These are phyloP conservation scores for Calocera viscosa DNA, from an alignment of 768 basidiomycete species.

Conservation along the genomic window DNA sequence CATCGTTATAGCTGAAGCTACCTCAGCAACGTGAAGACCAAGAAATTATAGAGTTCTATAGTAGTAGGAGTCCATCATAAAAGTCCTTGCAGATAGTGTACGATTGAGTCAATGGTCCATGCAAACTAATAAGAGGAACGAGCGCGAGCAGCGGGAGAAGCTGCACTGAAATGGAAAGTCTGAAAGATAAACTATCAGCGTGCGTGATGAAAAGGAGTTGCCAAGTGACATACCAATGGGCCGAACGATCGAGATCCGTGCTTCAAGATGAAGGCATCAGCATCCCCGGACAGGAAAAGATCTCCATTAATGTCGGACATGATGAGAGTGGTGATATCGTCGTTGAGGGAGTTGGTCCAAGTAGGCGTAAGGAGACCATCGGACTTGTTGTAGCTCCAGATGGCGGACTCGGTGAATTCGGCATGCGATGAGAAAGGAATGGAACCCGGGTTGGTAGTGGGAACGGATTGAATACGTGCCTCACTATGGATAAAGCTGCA, in stretches of 20 bases:
- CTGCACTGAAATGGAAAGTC: not conserved
- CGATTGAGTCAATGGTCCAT: not conserved
- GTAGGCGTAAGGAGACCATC: not conserved
- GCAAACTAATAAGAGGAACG: not conserved
- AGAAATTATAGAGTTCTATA: not conserved
- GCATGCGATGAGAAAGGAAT: not conserved
- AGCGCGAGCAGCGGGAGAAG: not conserved
- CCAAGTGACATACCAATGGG: not conserved
- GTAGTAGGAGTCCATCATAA: not conserved
- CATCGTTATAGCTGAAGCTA: not conserved
- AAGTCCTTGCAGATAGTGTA: not conserved
- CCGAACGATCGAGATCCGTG: not conserved
- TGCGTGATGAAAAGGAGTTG: not conserved
- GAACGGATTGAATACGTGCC: not conserved
- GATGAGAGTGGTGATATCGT: not conserved
- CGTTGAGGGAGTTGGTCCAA: not conserved
- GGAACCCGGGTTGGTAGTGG: not conserved
- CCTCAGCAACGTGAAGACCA: not conserved
- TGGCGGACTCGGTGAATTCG: not conserved
- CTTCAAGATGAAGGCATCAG: not conserved
- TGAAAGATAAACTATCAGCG: not conserved
- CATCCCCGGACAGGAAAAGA: not conserved
- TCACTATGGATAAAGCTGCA: not conserved
- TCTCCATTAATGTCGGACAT: not conserved
- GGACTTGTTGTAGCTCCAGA: not conserved